Percentiles rank a stretch among this genome's conserved stretches.
Evolutionary conservation across 106 monocot genomes (phyloP).

Genomic region (Dioscorea alata): DNA sequence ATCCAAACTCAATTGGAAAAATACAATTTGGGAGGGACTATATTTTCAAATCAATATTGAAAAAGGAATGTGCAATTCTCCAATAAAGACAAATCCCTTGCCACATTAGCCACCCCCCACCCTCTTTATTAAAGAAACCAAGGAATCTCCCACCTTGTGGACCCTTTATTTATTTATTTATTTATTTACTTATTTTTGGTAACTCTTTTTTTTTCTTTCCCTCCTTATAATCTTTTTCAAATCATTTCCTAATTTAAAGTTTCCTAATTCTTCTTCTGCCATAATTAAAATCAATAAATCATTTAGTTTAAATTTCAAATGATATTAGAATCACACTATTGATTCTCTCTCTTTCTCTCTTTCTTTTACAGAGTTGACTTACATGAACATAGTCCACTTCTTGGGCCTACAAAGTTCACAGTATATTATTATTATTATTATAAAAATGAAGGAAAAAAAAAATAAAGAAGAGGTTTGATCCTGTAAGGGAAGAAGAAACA

Average conservation of each 20-base stretch:
- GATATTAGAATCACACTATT: too few species aligned
- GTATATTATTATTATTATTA: not conserved
- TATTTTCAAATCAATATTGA: slow-evolving; percentile 4
- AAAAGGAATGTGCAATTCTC: slow-evolving; percentile 9
- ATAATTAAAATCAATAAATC: too few species aligned
- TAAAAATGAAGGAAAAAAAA: too few species aligned
- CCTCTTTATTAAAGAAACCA: not conserved
- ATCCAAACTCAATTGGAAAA: not conserved
- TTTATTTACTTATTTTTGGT: not conserved
- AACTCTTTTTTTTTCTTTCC: not conserved
- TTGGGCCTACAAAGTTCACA: not conserved
- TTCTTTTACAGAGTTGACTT: slow-evolving; percentile 8
- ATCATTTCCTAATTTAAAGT: not conserved
- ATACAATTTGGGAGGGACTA: not conserved
- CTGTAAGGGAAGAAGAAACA: slow-evolving; percentile 2
- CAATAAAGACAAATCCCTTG: not conserved
- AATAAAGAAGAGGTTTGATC: not conserved
- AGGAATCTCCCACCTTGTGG: not conserved
- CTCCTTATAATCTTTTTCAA: not conserved
- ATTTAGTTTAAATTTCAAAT: too few species aligned
- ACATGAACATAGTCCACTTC: not conserved
- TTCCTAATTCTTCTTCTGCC: not conserved
- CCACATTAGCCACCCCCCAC: slow-evolving; percentile 2
- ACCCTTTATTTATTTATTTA: not conserved
- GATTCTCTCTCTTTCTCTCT: too few species aligned